Percentiles rank a stretch among this genome's conserved stretches.
Conservation (phyloP, 2,329 filamentous ascomycete genomes). For the Botrytis squamosa region DNA sequence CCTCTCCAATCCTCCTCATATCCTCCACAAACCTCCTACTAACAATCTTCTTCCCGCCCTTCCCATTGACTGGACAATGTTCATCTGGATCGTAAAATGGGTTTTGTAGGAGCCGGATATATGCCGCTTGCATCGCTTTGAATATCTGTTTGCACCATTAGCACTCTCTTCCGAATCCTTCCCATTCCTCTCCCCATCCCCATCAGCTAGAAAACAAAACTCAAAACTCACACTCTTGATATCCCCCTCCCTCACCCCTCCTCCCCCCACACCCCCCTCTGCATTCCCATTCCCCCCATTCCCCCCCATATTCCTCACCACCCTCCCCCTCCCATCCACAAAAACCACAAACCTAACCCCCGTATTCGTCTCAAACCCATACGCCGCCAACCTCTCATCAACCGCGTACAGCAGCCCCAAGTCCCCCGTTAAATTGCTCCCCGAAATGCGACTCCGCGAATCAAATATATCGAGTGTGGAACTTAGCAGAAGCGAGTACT, state of each 20-base stretch:
- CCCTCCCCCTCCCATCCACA: conserved; percentile 81
- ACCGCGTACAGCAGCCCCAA: conserved; percentile 89
- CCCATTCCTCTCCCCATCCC: not conserved
- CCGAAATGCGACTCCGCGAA: conserved; percentile 52
- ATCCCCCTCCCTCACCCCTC: conserved; percentile 72
- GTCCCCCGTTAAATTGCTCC: conserved; percentile 62
- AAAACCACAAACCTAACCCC: conserved; percentile 87
- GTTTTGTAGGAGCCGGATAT: conserved; percentile 84
- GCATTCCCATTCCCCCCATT: conserved; percentile 65
- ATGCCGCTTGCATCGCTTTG: conserved; percentile 87
- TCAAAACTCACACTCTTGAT: conserved; percentile 41
- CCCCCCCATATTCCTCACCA: conserved; percentile 30
- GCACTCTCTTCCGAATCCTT: not conserved
- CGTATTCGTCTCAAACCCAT: conserved; percentile 96
- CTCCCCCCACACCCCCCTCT: conserved; percentile 47
- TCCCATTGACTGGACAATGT: conserved; percentile 59
- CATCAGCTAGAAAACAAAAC: not conserved
- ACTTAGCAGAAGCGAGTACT: conserved; percentile 89
- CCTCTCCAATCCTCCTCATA: conserved; percentile 80
- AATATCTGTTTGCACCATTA: conserved; percentile 60
- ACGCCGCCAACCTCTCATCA: conserved; percentile 88
- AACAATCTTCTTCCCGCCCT: conserved; percentile 68
- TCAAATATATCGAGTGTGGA: conserved; percentile 93
- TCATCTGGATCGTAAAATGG: conserved; percentile 93
- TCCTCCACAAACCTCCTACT: conserved; percentile 79